A percentile compares a stretch with the other conserved stretches of the same genome.
Conservation (phyloP, 176 grass and related monocot genomes). For the Oryza longistaminata region DNA sequence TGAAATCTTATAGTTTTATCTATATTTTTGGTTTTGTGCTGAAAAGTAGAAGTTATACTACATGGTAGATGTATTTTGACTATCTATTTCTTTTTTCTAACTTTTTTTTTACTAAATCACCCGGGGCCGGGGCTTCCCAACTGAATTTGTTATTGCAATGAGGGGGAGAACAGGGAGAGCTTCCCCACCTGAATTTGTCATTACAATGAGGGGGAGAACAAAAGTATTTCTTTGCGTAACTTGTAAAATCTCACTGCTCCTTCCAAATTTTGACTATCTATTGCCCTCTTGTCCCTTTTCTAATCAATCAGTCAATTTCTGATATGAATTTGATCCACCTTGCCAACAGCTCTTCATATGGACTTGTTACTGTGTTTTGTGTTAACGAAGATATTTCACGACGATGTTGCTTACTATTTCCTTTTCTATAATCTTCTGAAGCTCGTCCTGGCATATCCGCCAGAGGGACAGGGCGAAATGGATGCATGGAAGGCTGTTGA, state of each 20-base stretch:
- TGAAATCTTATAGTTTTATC: no score
- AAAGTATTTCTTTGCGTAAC: background rate
- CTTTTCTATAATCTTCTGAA: constrained; percentile 33
- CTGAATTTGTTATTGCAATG: no score
- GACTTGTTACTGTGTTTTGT: background rate
- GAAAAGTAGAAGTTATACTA: background rate
- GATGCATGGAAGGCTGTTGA: constrained; percentile 80
- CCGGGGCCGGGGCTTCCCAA: no score
- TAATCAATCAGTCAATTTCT: background rate
- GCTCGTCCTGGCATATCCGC: constrained; percentile 62
- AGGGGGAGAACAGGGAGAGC: no score
- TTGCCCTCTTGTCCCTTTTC: background rate
- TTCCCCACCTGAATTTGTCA: no score
- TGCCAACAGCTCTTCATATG: background rate
- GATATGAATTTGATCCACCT: background rate
- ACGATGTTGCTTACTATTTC: background rate
- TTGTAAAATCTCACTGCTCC: background rate
- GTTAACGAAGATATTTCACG: background rate
- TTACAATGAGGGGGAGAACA: no score
- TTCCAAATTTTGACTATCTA: background rate
- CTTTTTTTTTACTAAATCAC: no score
- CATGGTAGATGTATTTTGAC: background rate
- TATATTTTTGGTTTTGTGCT: background rate
- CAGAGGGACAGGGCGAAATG: constrained; percentile 68
- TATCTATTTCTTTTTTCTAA: background rate